Evolutionary conservation across 352 stramenopile genomes (phyloP), one percentile per base, ranked within the genome.

Genomic region (Phytophthora cactorum): DNA sequence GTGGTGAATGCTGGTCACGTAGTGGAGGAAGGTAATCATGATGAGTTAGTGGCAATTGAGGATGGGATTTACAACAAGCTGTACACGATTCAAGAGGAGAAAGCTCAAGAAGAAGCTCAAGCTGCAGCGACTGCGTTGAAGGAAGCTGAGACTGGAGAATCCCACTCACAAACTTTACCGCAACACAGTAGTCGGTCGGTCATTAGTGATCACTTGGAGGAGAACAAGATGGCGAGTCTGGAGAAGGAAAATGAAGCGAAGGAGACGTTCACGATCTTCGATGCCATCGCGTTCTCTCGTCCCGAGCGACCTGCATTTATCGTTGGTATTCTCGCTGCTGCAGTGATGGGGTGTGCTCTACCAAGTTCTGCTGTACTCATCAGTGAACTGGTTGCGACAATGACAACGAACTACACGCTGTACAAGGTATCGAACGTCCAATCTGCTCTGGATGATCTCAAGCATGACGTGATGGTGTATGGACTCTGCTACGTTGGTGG

Each of bases 401-500:
- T 51, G 44, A 51, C 44, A 1, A 51, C n/a, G 14, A 51, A 31
- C 6, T 51, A 51, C 17, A 31, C 44, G 44, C 17, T 51, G 17
- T 51, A 32, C n/a, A 51, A 51, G 44, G 44, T 31, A 32, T 51
- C 6, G 31, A 51, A 51, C 44, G 17, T 28, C 12, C 44, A 51
- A 51, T 51, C 44, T 28, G 44, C 44, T 7, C 44, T 28, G 6
- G 44, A 51, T 51, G 17, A 28, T 51, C 15, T 51, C 17, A 51
- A 53, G 27, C 47, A 53, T 14, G 47, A 53, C 34, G 47, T 53
- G 4, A 53, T 39, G 47, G 12, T 53, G 11, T 53, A 53, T 25
- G 47, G 47, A 8, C 47, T 53, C 11, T 53, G 47, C 12, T 53
- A 53, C 27, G 29, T 55, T 34, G 46, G 46, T 2, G 46, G 46